Evolutionary conservation across 352 stramenopile species (phyloP).

Genomic region (Phytopythium boreale): DNA sequence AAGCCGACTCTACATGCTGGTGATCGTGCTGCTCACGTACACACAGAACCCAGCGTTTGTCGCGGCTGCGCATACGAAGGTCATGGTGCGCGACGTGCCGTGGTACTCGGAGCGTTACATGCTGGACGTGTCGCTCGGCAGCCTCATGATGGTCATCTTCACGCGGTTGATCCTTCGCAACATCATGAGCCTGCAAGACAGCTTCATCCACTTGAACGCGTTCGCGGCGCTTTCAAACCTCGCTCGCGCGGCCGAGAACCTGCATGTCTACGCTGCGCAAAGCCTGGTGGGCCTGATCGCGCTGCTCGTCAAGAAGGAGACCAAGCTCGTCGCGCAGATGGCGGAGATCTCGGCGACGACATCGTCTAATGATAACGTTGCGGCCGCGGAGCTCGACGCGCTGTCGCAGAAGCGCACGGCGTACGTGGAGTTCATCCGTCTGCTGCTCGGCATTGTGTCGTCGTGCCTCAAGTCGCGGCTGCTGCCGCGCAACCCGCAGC

Average conservation of each 20-base stretch:
- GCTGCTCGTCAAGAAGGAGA: slow-evolving; percentile 76
- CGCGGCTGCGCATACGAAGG: slow-evolving; percentile 51
- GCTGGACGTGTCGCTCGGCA: slow-evolving; percentile 67
- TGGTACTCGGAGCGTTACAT: slow-evolving; percentile 85
- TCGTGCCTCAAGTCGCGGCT: slow-evolving; percentile 63
- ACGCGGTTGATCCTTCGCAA: slow-evolving; percentile 73
- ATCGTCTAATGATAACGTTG: neutral
- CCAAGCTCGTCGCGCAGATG: slow-evolving; percentile 52
- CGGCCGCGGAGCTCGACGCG: slow-evolving; percentile 33
- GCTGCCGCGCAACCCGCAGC: slow-evolving; percentile 72
- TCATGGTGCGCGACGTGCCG: slow-evolving; percentile 52
- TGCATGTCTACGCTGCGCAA: slow-evolving; percentile 75
- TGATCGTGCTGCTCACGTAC: slow-evolving; percentile 67
- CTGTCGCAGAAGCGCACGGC: slow-evolving; percentile 50
- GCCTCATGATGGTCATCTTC: slow-evolving; percentile 77
- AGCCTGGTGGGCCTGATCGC: slow-evolving; percentile 64
- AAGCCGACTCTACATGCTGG: slow-evolving; percentile 65
- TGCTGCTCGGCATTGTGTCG: slow-evolving; percentile 62
- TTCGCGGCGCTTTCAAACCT: slow-evolving; percentile 77
- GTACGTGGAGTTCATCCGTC: slow-evolving; percentile 77
- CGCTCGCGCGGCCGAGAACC: slow-evolving; percentile 59
- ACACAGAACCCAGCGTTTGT: slow-evolving; percentile 67
- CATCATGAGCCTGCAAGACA: slow-evolving; percentile 79
- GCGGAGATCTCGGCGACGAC: slow-evolving; percentile 11
- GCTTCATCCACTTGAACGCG: slow-evolving; percentile 72